Base-by-base conservation (phyloP, 345 rosid species). In the Theobroma cacao region DNA sequence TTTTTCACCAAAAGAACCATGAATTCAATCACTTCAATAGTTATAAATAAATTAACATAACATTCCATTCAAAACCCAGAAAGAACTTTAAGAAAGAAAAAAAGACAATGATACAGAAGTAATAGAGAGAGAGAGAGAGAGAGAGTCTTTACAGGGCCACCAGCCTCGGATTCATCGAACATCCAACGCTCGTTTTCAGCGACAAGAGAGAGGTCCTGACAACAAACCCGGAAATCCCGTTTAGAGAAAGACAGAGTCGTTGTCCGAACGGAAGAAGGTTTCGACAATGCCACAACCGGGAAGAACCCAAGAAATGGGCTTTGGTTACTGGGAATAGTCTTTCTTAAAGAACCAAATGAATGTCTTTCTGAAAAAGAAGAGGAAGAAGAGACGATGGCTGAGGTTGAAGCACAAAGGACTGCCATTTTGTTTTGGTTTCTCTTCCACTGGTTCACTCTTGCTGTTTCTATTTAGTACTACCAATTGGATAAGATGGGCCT, bases 181-280 rank as follows among this genome's bases (percentile, higher is more conserved):
- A 89, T 92, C 96, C 96, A 90, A 1, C 94, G 88, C 74, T 90
- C 90, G 36, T 90, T 89, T n/a, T 80, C 80, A 31, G 94, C 91
- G 22, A 90, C 87, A 80, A 84, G 77, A 79, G 92, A 78, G 41
- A 83, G 78, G 31, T 80, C 83, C 86, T 89, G 88, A 79, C 88
- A 90, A 58, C 88, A 82, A 74, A 92, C 82, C 63, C 53, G 80
- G 41, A 89, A 82, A 55, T 83, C 73, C 52, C 84, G 86, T 33
- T 34, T 80, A 53, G 83, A 18, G 28, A 76, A 55, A 5, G 84
- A 53, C 33, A 76, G 65, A 41, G 81, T 61, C 28, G 79, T 38
- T 31, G 22, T 68, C 70, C 56, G 80, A 48, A 20, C 74, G 3
- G 82, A 77, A 17, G 82, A 75, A 22, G 89, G 83, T 59, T 80